Evolutionary conservation across 257 asterid genomes (phyloP).

Genomic region (Jacaranda mimosifolia): DNA sequence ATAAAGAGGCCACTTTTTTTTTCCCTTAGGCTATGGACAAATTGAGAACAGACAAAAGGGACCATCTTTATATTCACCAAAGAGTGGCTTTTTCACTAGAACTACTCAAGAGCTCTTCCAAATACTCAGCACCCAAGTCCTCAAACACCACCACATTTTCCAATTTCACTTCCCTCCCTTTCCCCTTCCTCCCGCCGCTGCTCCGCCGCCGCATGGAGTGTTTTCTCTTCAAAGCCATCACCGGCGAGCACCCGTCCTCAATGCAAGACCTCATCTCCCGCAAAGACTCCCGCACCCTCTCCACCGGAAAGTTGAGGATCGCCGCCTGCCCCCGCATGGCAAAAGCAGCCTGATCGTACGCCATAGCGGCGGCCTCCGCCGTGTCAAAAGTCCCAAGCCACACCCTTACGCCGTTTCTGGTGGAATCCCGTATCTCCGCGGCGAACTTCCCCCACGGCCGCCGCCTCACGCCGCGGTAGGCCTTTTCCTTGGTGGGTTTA

Average conservation of each 20-base stretch:
- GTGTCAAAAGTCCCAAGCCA: slow-evolving; percentile 88
- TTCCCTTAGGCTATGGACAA: neutral
- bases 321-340: slow-evolving; percentile 72
- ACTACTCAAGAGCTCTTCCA: slow-evolving; percentile 73
- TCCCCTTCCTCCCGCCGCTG: slow-evolving; percentile 28
- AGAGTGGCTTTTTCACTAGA: slow-evolving; percentile 14
- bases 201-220: slow-evolving; percentile 60
- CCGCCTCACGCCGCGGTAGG: slow-evolving; percentile 80
- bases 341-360: slow-evolving; percentile 90
- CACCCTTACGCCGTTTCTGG: slow-evolving; percentile 78
- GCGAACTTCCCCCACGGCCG: slow-evolving; percentile 95
- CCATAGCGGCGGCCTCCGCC: slow-evolving; percentile 85
- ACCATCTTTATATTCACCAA: neutral
- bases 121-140: slow-evolving; percentile 80
- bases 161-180: slow-evolving; percentile 42
- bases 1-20: neutral
- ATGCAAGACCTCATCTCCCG: slow-evolving; percentile 50
- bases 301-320: slow-evolving; percentile 72
- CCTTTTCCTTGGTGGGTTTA: slow-evolving; percentile 40
- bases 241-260: slow-evolving; percentile 67
- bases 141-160: slow-evolving; percentile 77
- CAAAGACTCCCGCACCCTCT: slow-evolving; percentile 68
- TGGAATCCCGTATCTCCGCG: slow-evolving; percentile 86
- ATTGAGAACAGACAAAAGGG: neutral
- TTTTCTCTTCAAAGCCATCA: slow-evolving; percentile 74